Evolutionary conservation across 2,329 filamentous ascomycete species (phyloP).

Genomic region (Alternaria triticimaculans): DNA sequence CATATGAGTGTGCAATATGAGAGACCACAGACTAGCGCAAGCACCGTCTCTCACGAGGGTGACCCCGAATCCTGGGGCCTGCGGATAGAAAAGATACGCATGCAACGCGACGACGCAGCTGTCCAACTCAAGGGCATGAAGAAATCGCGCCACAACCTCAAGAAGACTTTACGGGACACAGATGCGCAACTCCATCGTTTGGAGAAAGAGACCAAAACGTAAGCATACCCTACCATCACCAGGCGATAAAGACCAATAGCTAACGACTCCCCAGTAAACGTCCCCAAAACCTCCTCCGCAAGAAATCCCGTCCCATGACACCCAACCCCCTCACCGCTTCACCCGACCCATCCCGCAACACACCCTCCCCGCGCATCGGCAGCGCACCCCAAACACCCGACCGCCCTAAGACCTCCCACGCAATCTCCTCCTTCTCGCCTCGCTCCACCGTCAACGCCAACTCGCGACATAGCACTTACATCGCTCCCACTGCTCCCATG

Average conservation of each 20-base stretch:
- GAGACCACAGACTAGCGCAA: conserved; percentile 30
- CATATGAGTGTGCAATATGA: conserved; percentile 14
- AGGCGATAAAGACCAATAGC: background rate
- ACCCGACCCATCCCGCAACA: background rate
- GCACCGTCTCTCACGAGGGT: conserved; percentile 22
- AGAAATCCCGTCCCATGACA: conserved; percentile 17
- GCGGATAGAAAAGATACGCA: conserved; percentile 44
- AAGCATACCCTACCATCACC: conserved; percentile 2
- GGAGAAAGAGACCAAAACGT: conserved; percentile 33
- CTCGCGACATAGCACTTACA: background rate
- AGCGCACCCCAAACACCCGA: conserved; percentile 5
- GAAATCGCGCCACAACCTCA: conserved; percentile 36
- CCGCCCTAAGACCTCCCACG: conserved; percentile 5
- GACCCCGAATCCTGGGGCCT: conserved; percentile 39
- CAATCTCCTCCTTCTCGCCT: background rate
- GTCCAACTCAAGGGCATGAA: conserved; percentile 44
- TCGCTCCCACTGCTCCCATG: background rate
- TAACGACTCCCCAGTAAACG: conserved; percentile 12
- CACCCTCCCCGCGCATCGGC: background rate
- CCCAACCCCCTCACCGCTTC: background rate
- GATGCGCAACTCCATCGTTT: conserved; percentile 42
- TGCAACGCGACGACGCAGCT: conserved; percentile 42
- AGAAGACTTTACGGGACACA: conserved; percentile 41
- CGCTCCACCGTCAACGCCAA: background rate
- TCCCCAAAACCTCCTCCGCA: conserved; percentile 12